These are phyloP conservation scores for Gigaspora rosea DNA, from an alignment of 192 early-diverging fungal genomes.

Conservation along the genomic window DNA sequence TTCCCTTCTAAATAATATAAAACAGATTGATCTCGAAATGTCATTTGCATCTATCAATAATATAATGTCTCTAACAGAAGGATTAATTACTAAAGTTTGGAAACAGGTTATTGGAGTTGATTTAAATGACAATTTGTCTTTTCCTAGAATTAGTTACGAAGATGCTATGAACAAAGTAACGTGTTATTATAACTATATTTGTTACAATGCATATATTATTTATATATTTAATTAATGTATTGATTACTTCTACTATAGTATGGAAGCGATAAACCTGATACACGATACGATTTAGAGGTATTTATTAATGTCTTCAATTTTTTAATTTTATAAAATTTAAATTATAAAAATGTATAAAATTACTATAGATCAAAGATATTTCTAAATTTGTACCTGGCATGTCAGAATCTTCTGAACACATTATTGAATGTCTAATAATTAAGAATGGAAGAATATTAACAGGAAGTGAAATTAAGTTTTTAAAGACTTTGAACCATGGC, in stretches of 20 bases:
- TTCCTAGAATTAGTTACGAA: conserved; percentile 77
- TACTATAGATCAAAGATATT: conserved; percentile 39
- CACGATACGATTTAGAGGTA: conserved; percentile 78
- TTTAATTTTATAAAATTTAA: too few relatives aligned
- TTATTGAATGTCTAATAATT: conserved; percentile 56
- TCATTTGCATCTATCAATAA: conserved; percentile 74
- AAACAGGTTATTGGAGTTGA: conserved; percentile 53
- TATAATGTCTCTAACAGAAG: conserved; percentile 75
- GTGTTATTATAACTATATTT: background rate
- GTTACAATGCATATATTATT: background rate
- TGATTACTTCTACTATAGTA: conserved; percentile 44
- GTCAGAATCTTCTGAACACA: conserved; percentile 23
- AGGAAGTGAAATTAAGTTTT: background rate
- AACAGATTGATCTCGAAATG: conserved; percentile 87
- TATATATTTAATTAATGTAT: background rate
- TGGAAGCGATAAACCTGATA: conserved; percentile 93
- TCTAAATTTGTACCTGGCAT: conserved; percentile 38
- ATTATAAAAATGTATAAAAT: too few relatives aligned
- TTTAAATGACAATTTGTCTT: conserved; percentile 47
- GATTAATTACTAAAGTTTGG: conserved; percentile 69
- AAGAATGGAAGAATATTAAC: conserved; percentile 41
- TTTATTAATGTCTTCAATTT: background rate
- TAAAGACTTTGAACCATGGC: background rate
- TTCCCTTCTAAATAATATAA: background rate
- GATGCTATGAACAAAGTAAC: conserved; percentile 73